These are phyloP conservation scores for Taiozyma sp. DNA, from an alignment of 1,139 yeast genomes.

Conservation along the genomic window DNA sequence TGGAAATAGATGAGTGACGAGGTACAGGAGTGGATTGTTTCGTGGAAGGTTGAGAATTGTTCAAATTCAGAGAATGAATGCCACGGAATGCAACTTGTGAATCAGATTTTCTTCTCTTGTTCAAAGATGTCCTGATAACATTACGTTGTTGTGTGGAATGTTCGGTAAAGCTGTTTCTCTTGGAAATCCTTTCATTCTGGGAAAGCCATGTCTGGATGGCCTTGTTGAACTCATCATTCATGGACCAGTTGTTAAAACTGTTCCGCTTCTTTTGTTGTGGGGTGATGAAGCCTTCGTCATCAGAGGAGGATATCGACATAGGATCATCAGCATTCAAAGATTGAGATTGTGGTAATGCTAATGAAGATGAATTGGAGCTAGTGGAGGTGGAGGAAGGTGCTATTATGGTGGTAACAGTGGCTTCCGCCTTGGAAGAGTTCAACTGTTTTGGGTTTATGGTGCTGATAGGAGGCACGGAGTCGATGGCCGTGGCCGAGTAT, in stretches of 20 bases:
- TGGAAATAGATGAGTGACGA: neutral
- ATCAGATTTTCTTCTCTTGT: conserved; percentile 23
- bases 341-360: conserved; percentile 1
- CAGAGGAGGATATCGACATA: conserved; percentile 5
- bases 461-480: conserved; percentile 4
- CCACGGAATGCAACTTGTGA: conserved; percentile 9
- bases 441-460: conserved; percentile 17
- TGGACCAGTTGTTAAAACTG: conserved; percentile 14
- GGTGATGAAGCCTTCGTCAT: conserved; percentile 3
- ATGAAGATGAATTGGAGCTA: conserved; percentile 4
- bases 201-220: conserved; percentile 20
- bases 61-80: neutral
- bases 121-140: conserved; percentile 6
- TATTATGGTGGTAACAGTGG: neutral
- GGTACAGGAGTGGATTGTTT: neutral
- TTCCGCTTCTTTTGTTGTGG: neutral
- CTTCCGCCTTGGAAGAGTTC: conserved; percentile 5
- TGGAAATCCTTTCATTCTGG: conserved; percentile 14
- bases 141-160: conserved; percentile 1
- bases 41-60: neutral
- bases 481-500: neutral
- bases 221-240: conserved; percentile 20
- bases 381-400: conserved; percentile 1
- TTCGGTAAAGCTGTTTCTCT: conserved; percentile 2
- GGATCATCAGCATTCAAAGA: neutral